Evolutionary conservation across 2,329 filamentous ascomycete species (phyloP).

Genomic region (Aspergillus latus): DNA sequence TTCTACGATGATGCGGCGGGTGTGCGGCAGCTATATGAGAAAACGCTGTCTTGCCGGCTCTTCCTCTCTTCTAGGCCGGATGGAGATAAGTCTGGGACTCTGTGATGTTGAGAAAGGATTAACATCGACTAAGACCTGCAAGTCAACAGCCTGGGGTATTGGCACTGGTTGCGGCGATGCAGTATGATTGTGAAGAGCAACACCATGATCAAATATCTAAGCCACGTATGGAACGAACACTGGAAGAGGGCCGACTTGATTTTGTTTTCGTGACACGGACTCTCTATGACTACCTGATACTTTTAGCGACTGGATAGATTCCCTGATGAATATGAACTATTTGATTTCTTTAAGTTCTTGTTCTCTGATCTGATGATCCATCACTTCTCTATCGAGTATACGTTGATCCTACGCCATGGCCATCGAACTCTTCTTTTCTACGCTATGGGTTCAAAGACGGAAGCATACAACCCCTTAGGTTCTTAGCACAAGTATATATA

Average conservation of each 20-base stretch:
- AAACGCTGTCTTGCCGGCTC: not conserved
- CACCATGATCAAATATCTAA: not conserved
- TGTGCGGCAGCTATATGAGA: not conserved
- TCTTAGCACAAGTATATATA: slow-evolving; percentile 29
- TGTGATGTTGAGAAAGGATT: not conserved
- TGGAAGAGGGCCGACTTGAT: not conserved
- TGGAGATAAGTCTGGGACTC: not conserved
- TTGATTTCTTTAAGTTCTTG: not conserved
- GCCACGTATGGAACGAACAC: not conserved
- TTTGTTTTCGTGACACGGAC: slow-evolving; percentile 10
- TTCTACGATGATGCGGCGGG: slow-evolving; percentile 57
- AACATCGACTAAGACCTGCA: not conserved
- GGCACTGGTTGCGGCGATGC: not conserved
- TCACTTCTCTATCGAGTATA: too few relatives aligned
- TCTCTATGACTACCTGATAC: slow-evolving; percentile 27
- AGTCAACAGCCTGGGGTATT: not conserved
- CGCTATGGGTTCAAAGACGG: not conserved
- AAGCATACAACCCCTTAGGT: not conserved
- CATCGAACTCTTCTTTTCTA: not conserved
- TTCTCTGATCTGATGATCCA: not conserved
- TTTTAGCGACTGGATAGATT: slow-evolving; percentile 37
- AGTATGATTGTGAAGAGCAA: not conserved
- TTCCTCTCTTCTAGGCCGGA: not conserved
- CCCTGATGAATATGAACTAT: slow-evolving; percentile 25
- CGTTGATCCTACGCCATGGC: too few relatives aligned